A percentile compares a stretch with the other conserved stretches of the same genome.
phyloP scores from a whole-genome alignment of 2,329 filamentous ascomycete genomes.

The Juglanconis oblonga region DNA sequence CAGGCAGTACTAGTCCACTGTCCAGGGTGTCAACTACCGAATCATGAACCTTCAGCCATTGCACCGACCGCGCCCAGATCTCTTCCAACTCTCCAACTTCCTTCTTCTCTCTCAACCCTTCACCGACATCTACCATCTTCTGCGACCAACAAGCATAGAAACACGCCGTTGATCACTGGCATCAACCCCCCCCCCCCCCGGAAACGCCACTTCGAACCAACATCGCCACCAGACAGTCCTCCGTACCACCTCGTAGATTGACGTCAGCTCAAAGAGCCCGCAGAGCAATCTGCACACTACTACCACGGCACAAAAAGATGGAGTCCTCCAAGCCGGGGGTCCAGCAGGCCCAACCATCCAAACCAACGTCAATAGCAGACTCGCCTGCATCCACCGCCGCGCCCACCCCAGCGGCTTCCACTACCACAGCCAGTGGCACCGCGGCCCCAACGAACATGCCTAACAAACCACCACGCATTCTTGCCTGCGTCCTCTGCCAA shows the following conservation, averaged over 20 bases:
- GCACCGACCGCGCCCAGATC: background rate
- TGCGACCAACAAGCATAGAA: too few species aligned
- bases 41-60: background rate
- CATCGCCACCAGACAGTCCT: too few species aligned
- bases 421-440: background rate
- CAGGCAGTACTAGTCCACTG: background rate
- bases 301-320: background rate
- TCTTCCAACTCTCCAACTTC: background rate
- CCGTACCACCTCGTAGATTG: too few species aligned
- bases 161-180: too few species aligned
- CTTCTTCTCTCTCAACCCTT: background rate
- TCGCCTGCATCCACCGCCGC: conserved; percentile 5
- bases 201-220: too few species aligned
- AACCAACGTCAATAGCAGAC: background rate
- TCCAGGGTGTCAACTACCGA: background rate
- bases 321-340: background rate
- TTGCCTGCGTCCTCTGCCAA: conserved; percentile 57
- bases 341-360: conserved; percentile 1
- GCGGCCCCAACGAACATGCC: background rate
- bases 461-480: conserved; percentile 41
- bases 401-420: background rate
- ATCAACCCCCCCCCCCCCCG: too few species aligned
- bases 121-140: too few species aligned
- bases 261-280: background rate
- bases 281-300: background rate